phyloP scores from a whole-genome alignment of 139 green algal species.

The Diplosphaera chodatii region DNA sequence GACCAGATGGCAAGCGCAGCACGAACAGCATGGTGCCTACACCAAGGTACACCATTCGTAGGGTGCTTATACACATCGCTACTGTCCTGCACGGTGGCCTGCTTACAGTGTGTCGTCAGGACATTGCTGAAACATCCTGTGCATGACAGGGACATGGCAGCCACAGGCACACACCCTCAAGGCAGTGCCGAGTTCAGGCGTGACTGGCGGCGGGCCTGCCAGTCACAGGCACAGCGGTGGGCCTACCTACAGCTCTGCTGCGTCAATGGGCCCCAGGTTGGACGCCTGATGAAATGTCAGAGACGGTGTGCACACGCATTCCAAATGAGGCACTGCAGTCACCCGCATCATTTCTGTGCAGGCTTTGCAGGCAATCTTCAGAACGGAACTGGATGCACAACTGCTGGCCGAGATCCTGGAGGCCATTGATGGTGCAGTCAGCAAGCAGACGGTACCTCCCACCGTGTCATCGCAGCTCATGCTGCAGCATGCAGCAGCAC shows the following conservation, averaged over 20 bases:
- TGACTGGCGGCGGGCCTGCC: constrained; percentile 6
- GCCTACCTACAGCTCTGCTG: not conserved
- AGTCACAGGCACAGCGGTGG: not conserved
- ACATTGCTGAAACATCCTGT: no score
- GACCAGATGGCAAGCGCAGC: not conserved
- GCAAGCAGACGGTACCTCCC: not conserved
- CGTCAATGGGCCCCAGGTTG: not conserved
- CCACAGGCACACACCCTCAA: not conserved
- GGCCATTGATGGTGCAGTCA: no score
- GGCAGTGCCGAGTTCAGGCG: constrained; percentile 6
- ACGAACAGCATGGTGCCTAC: not conserved
- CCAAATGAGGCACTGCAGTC: no score
- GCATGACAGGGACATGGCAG: not conserved
- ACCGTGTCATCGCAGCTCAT: no score
- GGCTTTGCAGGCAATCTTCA: not conserved
- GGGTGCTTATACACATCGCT: no score
- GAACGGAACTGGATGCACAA: not conserved
- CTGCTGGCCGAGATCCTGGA: not conserved
- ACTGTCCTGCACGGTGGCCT: no score
- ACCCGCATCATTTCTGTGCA: not conserved
- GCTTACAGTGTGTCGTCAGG: no score
- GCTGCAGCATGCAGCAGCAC: no score
- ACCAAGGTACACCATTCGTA: not conserved
- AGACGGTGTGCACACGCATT: no score
- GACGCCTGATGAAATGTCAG: no score